phyloP scores from a whole-genome alignment of 2,329 filamentous ascomycete genomes.

The Exophiala spinifera region DNA sequence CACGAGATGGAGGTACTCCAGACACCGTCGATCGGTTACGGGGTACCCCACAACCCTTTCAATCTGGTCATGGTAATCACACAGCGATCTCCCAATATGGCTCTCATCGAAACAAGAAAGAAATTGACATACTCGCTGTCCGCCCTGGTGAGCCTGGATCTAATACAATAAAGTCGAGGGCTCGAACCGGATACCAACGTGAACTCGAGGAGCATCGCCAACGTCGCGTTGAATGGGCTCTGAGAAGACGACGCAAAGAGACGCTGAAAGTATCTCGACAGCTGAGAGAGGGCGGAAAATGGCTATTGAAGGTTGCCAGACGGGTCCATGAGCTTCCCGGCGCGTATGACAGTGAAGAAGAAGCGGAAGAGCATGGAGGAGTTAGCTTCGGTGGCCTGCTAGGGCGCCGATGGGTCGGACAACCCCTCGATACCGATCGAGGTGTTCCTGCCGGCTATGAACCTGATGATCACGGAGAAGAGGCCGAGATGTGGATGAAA shows the following conservation, averaged over 20 bases:
- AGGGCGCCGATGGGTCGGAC: slow-evolving; percentile 16
- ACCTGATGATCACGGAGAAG: slow-evolving; percentile 48
- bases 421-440: slow-evolving; percentile 9
- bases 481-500: slow-evolving; percentile 44
- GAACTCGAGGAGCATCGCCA: slow-evolving; percentile 49
- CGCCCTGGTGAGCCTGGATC: slow-evolving; percentile 34
- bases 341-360: slow-evolving; percentile 48
- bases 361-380: slow-evolving; percentile 39
- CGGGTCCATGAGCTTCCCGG: slow-evolving; percentile 43
- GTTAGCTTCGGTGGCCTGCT: slow-evolving; percentile 34
- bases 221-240: slow-evolving; percentile 47
- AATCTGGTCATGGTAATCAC: slow-evolving; percentile 41
- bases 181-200: slow-evolving; percentile 50
- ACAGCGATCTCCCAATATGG: slow-evolving; percentile 41
- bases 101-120: slow-evolving; percentile 12
- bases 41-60: slow-evolving; percentile 32
- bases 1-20: slow-evolving; percentile 38
- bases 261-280: slow-evolving; percentile 38
- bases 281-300: slow-evolving; percentile 40
- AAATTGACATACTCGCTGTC: slow-evolving; percentile 22
- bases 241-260: slow-evolving; percentile 42
- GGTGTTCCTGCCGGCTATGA: slow-evolving; percentile 37
- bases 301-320: slow-evolving; percentile 41
- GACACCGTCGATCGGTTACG: slow-evolving; percentile 23
- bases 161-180: slow-evolving; percentile 40